Evolutionary conservation across 768 basidiomycete genomes (phyloP), one percentile per base, ranked within the genome.

Genomic region (Saitozyma podzolica): DNA sequence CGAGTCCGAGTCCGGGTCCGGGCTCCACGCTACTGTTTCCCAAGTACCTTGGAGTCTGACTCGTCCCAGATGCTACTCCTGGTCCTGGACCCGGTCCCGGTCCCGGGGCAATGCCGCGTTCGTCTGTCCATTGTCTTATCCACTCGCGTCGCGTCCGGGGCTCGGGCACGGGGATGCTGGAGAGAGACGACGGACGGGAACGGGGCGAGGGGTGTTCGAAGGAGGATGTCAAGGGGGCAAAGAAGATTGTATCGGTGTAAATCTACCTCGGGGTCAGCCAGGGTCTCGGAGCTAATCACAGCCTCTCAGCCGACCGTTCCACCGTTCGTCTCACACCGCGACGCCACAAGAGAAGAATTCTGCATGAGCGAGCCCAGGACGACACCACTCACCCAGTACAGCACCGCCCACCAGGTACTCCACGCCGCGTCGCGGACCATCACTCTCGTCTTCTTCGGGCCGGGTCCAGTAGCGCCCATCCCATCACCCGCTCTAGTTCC

Each of bases 201-300:
- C 48, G 45, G 55, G 56, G 53, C 49, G 14, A 78, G 69, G 65
- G 89, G 88, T 40, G 86, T 84, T 7, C 65, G 59, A 79, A 75
- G 10, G 73, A 74, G 2, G 92, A 93, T 0, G 90, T 86, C 16
- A 93, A 81, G 0, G 91, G 91, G 0, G 92, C 89, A 67, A 93
- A 93, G 39, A 87, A 84, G 65, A 93, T 89, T 37, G 84, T 84
- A 70, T 92, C 90, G 14, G 91, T 93, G 75, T 93, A 94, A 29
- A 93, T 81, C 91, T 91, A 50, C 2, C 29, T 57, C 20, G 40
- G 16, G 2, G 42, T 59, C 43, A 60, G 48, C 19, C 9, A 43
- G 41, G 17, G n/a, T 17, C 45, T 13, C 45, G 6, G 45, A 2
- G 45, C 2, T 11, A 6, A 17, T 47, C 11, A 11, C 13, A 17